These are phyloP conservation scores for Pseudocercospora fijiensis DNA, from an alignment of 2,329 filamentous ascomycete species.

Conservation along the genomic window DNA sequence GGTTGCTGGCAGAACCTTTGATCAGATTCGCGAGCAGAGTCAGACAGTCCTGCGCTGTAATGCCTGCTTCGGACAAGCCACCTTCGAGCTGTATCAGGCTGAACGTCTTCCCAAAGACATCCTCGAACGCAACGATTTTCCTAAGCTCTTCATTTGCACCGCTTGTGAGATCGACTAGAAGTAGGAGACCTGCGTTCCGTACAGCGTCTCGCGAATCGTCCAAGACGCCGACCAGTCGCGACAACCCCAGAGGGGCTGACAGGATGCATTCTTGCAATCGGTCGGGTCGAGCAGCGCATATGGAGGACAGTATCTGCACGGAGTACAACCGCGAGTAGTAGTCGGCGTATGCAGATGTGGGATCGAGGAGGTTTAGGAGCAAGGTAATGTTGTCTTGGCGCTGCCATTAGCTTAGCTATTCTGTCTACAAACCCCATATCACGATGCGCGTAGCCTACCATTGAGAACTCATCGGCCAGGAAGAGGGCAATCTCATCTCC, in stretches of 20 bases:
- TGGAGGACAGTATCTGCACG: constrained; percentile 82
- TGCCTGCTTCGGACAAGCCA: constrained; percentile 75
- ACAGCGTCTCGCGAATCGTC: constrained; percentile 85
- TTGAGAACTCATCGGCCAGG: constrained; percentile 97
- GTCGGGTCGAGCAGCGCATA: constrained; percentile 80
- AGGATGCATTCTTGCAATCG: constrained; percentile 93
- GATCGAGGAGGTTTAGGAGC: constrained; percentile 84
- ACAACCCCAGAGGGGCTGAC: constrained; percentile 82
- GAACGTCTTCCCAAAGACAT: constrained; percentile 86
- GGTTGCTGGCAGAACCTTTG: constrained; percentile 83
- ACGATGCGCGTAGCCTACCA: constrained; percentile 53
- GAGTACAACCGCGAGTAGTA: constrained; percentile 75
- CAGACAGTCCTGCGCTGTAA: constrained; percentile 88
- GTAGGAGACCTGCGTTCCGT: constrained; percentile 78
- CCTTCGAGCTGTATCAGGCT: constrained; percentile 79
- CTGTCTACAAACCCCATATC: constrained; percentile 9
- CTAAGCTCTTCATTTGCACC: constrained; percentile 84
- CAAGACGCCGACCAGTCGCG: constrained; percentile 76
- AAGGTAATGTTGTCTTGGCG: constrained; percentile 94
- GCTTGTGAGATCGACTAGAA: constrained; percentile 79
- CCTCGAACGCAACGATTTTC: constrained; percentile 93
- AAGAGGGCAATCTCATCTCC: constrained; percentile 95
- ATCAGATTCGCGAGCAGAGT: constrained; percentile 88
- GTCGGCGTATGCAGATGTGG: constrained; percentile 71
- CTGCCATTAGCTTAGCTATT: constrained; percentile 56